Conservation (phyloP, 2,329 filamentous ascomycete species). For the Aspergillus novofumigatus region DNA sequence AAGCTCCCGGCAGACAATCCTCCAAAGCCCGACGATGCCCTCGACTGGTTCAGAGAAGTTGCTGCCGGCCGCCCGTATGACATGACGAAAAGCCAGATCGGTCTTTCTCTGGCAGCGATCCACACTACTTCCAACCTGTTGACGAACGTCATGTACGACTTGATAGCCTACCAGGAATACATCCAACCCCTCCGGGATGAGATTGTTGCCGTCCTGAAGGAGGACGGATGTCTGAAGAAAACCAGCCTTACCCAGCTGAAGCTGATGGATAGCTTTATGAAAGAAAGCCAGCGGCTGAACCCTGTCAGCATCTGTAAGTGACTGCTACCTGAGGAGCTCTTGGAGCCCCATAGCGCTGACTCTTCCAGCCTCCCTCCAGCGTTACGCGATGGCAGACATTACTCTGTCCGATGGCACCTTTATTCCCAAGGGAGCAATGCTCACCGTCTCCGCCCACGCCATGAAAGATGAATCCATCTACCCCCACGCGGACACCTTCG, state of each 20-base stretch:
- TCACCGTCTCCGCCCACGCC: conserved; percentile 22
- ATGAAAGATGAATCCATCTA: conserved; percentile 27
- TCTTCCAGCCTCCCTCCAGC: conserved; percentile 22
- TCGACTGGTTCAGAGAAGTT: conserved; percentile 28
- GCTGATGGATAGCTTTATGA: conserved; percentile 34
- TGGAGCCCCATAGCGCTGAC: background rate
- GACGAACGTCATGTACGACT: conserved; percentile 51
- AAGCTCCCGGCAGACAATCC: conserved; percentile 14
- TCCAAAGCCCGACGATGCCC: conserved; percentile 16
- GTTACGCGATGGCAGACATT: conserved; percentile 18
- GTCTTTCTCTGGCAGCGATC: conserved; percentile 29
- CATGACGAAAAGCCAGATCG: conserved; percentile 19
- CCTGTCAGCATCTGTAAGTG: conserved; percentile 24
- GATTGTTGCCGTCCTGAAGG: conserved; percentile 40
- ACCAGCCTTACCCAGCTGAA: conserved; percentile 31
- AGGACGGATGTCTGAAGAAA: conserved; percentile 36
- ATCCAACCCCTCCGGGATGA: conserved; percentile 52
- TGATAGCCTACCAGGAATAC: conserved; percentile 50
- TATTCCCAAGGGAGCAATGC: conserved; percentile 25
- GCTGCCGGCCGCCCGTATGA: conserved; percentile 13
- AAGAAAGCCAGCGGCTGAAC: conserved; percentile 30
- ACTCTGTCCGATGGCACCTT: conserved; percentile 27
- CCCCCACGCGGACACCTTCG: conserved; percentile 25
- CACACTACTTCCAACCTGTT: conserved; percentile 32
- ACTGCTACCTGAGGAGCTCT: background rate